phyloP scores from a whole-genome alignment of 1,284 basidiomycete species.

The Gomphus sp. region DNA sequence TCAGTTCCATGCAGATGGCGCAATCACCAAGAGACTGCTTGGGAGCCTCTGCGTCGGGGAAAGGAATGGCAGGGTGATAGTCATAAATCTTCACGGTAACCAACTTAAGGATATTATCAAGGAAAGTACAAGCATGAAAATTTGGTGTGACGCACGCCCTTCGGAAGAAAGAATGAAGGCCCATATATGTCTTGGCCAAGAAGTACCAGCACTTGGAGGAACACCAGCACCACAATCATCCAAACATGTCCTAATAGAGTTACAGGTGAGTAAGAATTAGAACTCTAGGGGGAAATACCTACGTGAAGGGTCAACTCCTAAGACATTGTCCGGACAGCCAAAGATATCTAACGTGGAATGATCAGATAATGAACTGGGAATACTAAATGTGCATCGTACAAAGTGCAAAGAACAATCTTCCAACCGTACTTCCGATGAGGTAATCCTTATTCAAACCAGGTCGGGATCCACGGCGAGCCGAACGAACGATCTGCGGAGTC shows the following conservation, averaged over 20 bases:
- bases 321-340: slow-evolving; percentile 74
- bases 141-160: slow-evolving; percentile 34
- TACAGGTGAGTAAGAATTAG: background rate
- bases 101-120: slow-evolving; percentile 33
- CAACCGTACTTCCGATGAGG: slow-evolving; percentile 68
- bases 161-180: slow-evolving; percentile 75
- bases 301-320: slow-evolving; percentile 69
- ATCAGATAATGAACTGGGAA: background rate
- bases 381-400: slow-evolving; percentile 43
- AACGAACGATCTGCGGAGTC: slow-evolving; percentile 78
- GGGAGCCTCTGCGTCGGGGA: slow-evolving; percentile 63
- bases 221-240: slow-evolving; percentile 50
- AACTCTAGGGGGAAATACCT: slow-evolving; percentile 17
- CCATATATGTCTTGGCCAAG: slow-evolving; percentile 71
- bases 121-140: slow-evolving; percentile 1
- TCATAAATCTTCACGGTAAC: slow-evolving; percentile 60
- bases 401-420: slow-evolving; percentile 60
- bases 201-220: slow-evolving; percentile 55
- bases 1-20: slow-evolving; percentile 86
- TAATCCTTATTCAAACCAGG: slow-evolving; percentile 65
- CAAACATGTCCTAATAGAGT: slow-evolving; percentile 55
- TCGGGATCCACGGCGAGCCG: slow-evolving; percentile 58
- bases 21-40: slow-evolving; percentile 74
- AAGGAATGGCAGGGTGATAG: slow-evolving; percentile 73
- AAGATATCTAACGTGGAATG: slow-evolving; percentile 57